Evolutionary conservation across 306 rosid genomes (phyloP), one percentile per base, ranked within the genome.

Genomic region (Dalbergia oliveri): DNA sequence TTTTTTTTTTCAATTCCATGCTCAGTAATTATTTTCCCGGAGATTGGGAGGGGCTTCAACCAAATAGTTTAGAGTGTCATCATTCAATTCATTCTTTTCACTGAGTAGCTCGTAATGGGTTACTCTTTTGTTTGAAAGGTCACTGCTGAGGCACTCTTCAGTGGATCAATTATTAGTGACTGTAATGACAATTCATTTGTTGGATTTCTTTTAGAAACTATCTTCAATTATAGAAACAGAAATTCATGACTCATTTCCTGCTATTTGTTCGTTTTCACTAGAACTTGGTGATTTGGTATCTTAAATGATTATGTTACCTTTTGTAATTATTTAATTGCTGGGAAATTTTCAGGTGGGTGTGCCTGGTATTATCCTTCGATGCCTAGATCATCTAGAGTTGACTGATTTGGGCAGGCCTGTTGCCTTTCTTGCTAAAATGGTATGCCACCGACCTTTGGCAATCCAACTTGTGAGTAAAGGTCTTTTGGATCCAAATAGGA

Each of bases 341-440:
- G 76, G 64, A 78, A 62, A 9, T 68, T 85, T 90, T 78, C 93
- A 95, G 99, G 93, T 89, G 64, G 98, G 99, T 82, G 92, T 90
- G 75, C 94, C 98, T 66, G 82, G 82, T 69, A 80, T 85, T 78
- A 75, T 93, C 66, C 90, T 95, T 78, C 86, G 88, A 59, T 90
- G 99, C 83, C 83, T 91, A 83, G 97, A 90, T 44, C 88, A 82
- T 83, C 72, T 88, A 85, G 98, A 93, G 72, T 78, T 84, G 71
- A 89, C 81, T 73, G 94, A 93, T 72, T 77, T 89, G 71, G 96
- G 96, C 26, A 90, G 91, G 81, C 93, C 99, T 3, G 93, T 93
- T 72, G 99, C 99, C 69, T 95, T 93, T 79, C 90, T 95, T 15
- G 99, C 99, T 34, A 95, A 95, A 88, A 89, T 95, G 96, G 90